Conservation (phyloP, 164 flowering plant genomes). For the Macadamia integrifolia region DNA sequence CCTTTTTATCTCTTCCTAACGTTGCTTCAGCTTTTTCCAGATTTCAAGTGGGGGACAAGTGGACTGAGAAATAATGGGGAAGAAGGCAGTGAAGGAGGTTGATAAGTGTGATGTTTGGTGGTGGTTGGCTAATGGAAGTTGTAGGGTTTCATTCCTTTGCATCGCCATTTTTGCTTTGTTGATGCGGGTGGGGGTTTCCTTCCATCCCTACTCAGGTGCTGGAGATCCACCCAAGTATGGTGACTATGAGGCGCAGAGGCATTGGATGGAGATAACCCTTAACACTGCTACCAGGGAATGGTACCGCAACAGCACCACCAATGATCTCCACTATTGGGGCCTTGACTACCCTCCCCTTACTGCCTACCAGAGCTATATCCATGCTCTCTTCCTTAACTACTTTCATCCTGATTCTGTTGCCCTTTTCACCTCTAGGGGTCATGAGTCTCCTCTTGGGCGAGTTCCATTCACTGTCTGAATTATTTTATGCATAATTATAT, state of each 20-base stretch:
- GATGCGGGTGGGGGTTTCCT: conserved; percentile 53
- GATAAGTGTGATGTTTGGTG: neutral
- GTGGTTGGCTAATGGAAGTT: conserved; percentile 26
- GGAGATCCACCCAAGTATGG: conserved; percentile 84
- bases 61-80: conserved; percentile 6
- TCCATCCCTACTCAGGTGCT: conserved; percentile 85
- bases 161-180: conserved; percentile 53
- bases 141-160: conserved; percentile 25
- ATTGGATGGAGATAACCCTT: conserved; percentile 96
- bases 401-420: conserved; percentile 67
- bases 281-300: conserved; percentile 61
- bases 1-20: too few species aligned
- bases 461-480: conserved; percentile 3
- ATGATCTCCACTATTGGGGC: conserved; percentile 86
- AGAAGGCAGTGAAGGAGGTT: neutral
- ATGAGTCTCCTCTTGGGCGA: conserved; percentile 84
- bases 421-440: conserved; percentile 65
- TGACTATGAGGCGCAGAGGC: conserved; percentile 92
- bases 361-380: conserved; percentile 86
- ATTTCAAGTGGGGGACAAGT: neutral
- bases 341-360: conserved; percentile 96
- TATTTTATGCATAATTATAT: conserved; percentile 1
- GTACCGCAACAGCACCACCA: conserved; percentile 62
- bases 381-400: conserved; percentile 48
- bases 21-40: too few species aligned